Evolutionary conservation across 331 rosid species (phyloP).

Genomic region (Quercus lobata): DNA sequence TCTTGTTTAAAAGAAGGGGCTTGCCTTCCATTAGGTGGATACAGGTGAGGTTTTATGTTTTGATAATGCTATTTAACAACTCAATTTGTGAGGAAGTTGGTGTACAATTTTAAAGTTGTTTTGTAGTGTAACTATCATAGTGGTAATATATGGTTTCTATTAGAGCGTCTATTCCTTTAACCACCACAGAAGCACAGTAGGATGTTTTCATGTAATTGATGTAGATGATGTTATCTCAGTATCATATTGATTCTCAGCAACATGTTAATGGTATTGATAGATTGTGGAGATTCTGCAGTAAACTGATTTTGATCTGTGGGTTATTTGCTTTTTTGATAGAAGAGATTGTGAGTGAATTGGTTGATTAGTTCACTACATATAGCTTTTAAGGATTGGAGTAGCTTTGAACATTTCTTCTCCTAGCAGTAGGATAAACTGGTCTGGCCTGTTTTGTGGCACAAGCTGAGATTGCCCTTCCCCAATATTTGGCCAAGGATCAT

Average conservation of each 20-base stretch:
- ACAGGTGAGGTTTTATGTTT: conserved; percentile 61
- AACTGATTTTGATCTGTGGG: background rate
- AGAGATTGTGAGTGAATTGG: too few species aligned
- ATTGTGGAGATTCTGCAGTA: background rate
- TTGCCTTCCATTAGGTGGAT: conserved; percentile 96
- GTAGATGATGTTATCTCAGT: background rate
- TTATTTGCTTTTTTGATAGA: background rate
- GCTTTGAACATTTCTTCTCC: too few species aligned
- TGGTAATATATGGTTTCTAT: background rate
- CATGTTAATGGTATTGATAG: background rate
- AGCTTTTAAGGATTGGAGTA: too few species aligned
- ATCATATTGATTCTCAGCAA: background rate
- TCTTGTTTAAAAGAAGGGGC: conserved; percentile 72
- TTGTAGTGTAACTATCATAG: background rate
- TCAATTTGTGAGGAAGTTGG: background rate
- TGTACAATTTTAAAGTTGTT: background rate
- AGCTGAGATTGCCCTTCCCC: too few species aligned
- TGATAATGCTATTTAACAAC: background rate
- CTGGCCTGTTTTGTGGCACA: too few species aligned
- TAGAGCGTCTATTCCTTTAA: background rate
- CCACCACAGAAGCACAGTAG: background rate
- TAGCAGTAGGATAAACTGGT: too few species aligned
- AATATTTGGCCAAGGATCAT: too few species aligned
- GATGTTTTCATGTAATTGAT: background rate
- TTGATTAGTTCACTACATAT: too few species aligned